Base-by-base conservation (phyloP, 2,329 filamentous ascomycete species). In the Rutstroemia sp. region DNA sequence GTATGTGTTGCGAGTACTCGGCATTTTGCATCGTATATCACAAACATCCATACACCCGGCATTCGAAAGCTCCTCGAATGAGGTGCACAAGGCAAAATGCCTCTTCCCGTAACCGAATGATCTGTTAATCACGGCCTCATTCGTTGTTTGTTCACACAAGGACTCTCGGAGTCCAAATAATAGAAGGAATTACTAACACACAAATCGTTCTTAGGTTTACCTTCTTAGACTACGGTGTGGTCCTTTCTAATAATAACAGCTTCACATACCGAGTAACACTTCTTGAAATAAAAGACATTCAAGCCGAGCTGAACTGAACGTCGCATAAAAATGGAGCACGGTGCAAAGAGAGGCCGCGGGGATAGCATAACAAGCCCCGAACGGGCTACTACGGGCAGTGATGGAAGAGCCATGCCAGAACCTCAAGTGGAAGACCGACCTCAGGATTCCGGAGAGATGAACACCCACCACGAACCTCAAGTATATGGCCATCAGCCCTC, bases 281-380 rank as follows among this genome's bases (percentile, higher is more conserved):
- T 41, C 38, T 21, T 41, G 44, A 18, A 54, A 6, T 16, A 7
- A 39, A 27, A 49, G 19, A 41, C 2, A n/a, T 10, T 23, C 37
- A 44, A 34, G 34, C 27, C 30, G 48, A 30, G 16, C 30, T 52
- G 42, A 25, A 3, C 37, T 44, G 47, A 38, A 38, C 51, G 21
- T 39, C 23, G 18, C 6, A 47, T 37, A 44, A 52, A 45, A 25
- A 57, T 56, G 54, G 49, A 57, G 41, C 54, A 52, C 48, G 48
- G 51, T 45, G 54, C 54, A 52, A 52, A 57, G 49, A 57, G 54
- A 57, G 39, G 45, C 2, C 54, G 54, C 16, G 54, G 42, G 34
- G 52, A 57, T 47, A 57, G 54, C 42, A 52, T 57, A 25, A 51
- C 49, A 4, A 52, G 49, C 54, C 8, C 49, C 49, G n/a, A 42